Base-by-base conservation (phyloP, 1,139 yeast genomes). In the Petasospora fabianii region DNA sequence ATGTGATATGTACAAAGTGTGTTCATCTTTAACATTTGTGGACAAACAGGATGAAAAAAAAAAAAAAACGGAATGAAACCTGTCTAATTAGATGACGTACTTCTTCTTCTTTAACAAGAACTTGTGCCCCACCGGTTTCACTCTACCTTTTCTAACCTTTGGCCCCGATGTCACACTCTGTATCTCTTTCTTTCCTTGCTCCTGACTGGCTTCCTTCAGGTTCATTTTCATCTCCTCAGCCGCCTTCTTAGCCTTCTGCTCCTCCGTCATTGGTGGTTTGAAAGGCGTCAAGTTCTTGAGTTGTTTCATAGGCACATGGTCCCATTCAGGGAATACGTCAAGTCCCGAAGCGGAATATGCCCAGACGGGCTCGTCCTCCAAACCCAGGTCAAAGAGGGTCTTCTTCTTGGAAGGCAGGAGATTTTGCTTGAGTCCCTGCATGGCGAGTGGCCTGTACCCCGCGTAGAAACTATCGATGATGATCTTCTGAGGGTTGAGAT, bases 281-380 rank as follows among this genome's bases (percentile, higher is more conserved):
- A 38, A 49, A 6, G 55, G 52, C 5, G 24, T 29, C 9, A 51
- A 27, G 24, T 33, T 36, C 38, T 26, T 39, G 28, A n/a, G 34
- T 15, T 15, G 39, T 20, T 14, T 43, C 39, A 16, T 29, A 29
- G 35, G 48, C 32, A 42, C 45, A n/a, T 44, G 32, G 26, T 53
- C 50, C 56, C 56, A 53, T 26, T 51, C 56, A 15, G 42, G 42
- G 32, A 46, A 46, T 7, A 43, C 42, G 15, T 43, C 45, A 3
- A 41, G 14, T 1, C 56, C 56, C 4, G 47, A 36, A 8, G 55
- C 53, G 5, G 52, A 46, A 13, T 39, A 35, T 3, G 44, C 35
- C 52, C 51, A 48, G 13, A 44, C 41, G 2, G 47, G 39, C 17
- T 42, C 46, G 9, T 47, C 39, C 11, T 41, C 47, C 22, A 38